Percentiles rank a stretch among this genome's conserved stretches.
phyloP scores from a whole-genome alignment of 2,329 filamentous ascomycete genomes.

The Zasmidium angulare region DNA sequence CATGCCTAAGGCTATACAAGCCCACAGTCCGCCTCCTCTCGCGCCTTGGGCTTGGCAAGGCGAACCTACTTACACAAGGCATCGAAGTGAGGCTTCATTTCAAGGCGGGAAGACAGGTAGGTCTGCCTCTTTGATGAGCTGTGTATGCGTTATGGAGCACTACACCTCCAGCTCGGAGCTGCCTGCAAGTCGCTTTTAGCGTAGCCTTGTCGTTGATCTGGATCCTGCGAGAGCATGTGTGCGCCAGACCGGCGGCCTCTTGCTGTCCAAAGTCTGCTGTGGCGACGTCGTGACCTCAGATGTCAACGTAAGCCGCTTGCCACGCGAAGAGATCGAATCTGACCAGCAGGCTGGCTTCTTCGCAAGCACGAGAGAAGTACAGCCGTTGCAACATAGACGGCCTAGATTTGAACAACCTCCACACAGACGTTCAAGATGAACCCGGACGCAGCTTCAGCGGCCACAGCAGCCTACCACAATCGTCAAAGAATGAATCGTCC shows the following conservation, averaged over 20 bases:
- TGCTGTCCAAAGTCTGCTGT: neutral
- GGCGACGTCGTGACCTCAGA: neutral
- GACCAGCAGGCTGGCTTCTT: too few relatives aligned
- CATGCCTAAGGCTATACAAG: too few relatives aligned
- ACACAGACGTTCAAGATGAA: neutral
- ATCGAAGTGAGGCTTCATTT: neutral
- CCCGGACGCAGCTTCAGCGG: neutral
- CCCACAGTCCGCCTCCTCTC: too few relatives aligned
- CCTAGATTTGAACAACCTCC: too few relatives aligned
- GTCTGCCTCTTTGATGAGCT: neutral
- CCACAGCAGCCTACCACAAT: neutral
- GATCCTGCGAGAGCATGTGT: neutral
- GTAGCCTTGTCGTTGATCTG: neutral
- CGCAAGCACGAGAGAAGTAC: too few relatives aligned
- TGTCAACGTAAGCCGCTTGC: too few relatives aligned
- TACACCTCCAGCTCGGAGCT: neutral
- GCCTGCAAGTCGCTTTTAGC: neutral
- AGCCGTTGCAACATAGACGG: too few relatives aligned
- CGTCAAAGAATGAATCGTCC: neutral
- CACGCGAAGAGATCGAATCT: too few relatives aligned
- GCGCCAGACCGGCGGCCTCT: neutral
- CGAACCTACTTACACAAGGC: too few relatives aligned
- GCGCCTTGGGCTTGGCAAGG: too few relatives aligned
- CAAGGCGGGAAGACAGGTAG: neutral
- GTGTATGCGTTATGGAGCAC: neutral